Base-by-base conservation (phyloP, 2,329 filamentous ascomycete species). In the Alternaria longipes region DNA sequence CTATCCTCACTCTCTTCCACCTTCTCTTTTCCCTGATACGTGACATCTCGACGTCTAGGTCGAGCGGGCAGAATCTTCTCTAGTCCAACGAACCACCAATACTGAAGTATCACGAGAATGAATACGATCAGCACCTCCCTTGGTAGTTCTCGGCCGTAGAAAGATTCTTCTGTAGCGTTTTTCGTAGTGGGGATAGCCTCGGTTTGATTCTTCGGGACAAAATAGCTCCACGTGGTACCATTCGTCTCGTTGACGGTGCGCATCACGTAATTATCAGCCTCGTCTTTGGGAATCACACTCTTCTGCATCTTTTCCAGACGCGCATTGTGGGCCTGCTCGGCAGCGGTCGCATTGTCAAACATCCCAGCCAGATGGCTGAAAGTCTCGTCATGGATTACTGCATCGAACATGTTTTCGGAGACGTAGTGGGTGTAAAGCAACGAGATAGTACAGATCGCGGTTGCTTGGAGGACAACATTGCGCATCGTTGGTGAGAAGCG, bases 21-120 rank as follows among this genome's bases (percentile, higher is more conserved):
- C 12, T 58, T 51, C 38, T 56, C 59, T 20, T 61, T 49, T 7
- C n/a, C 42, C n/a, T 56, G 22, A 5, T 38, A 42, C 1, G 30
- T 24, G 9, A 49, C 41, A 4, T 59, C 41, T 24, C 22, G 54
- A 7, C 38, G 28, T 40, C 59, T 49, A 8, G 26, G 45, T 28
- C 65, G 58, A 24, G 63, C 65, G 8, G 65, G 65, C 18, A 68
- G 42, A 1, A 64, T 32, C 18, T 18, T 62, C 42, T 66, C 65
- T 5, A 68, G 47, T 24, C 49, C 46, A 28, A 67, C 60, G 20
- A 62, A 44, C 64, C 66, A 68, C 34, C 47, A 62, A 30, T 68
- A 68, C 40, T 63, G 55, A 16, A 68, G 42, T 8, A 36, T 45
- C 30, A 49, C 47, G 14, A 63, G 8, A 12, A 65, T 6, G 1